Conservation (phyloP, 148 eudicot genomes). For the Vaccinium myrtillus region DNA sequence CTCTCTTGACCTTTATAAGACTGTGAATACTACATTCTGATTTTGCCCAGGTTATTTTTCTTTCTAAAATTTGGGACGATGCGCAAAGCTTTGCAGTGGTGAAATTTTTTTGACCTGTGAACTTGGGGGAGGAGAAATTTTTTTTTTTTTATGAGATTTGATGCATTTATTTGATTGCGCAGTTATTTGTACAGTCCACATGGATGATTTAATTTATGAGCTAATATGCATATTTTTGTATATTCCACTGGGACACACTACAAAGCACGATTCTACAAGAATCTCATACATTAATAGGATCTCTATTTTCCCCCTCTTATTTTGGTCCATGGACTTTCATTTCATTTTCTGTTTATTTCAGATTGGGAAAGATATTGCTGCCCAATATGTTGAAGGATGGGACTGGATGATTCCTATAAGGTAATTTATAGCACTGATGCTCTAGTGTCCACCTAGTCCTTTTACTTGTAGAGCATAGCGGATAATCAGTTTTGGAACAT, state of each 20-base stretch:
- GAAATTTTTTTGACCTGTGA: not conserved
- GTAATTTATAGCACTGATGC: slow-evolving; percentile 31
- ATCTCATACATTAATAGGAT: not conserved
- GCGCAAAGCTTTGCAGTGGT: not conserved
- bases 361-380: slow-evolving; percentile 96
- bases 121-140: not conserved
- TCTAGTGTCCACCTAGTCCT: not conserved
- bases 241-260: not conserved
- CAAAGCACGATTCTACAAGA: not conserved
- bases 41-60: no score
- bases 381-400: slow-evolving; percentile 99
- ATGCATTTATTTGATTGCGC: not conserved
- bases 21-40: not conserved
- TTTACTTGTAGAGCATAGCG: not conserved
- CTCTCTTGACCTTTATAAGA: not conserved
- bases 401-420: slow-evolving; percentile 98
- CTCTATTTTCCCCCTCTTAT: not conserved
- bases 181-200: not conserved
- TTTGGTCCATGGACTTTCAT: not conserved
- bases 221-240: not conserved
- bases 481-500: not conserved
- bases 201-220: not conserved
- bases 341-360: slow-evolving; percentile 25
- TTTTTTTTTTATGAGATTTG: not conserved
- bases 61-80: not conserved